phyloP scores from a whole-genome alignment of 2,329 filamentous ascomycete genomes.

The Colletotrichum somersetense region DNA sequence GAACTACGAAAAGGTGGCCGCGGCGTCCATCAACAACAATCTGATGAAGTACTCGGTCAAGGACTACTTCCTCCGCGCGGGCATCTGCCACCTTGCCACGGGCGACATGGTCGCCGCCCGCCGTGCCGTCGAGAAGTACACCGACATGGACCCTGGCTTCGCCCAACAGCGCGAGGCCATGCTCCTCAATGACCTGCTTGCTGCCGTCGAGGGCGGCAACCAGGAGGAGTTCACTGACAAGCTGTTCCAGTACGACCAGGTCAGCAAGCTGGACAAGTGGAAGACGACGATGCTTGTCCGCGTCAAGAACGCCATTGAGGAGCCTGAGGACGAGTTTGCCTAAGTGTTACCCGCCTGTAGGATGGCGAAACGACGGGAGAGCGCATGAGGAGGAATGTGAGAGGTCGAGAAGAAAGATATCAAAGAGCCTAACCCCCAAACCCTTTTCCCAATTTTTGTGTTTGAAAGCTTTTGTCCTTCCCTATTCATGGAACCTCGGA shows the following conservation, averaged over 20 bases:
- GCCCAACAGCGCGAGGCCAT: slow-evolving; percentile 82
- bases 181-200: slow-evolving; percentile 81
- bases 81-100: slow-evolving; percentile 85
- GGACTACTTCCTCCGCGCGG: slow-evolving; percentile 94
- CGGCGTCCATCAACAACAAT: slow-evolving; percentile 85
- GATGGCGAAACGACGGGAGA: not conserved
- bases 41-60: slow-evolving; percentile 95
- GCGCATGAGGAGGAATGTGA: not conserved
- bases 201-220: slow-evolving; percentile 81
- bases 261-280: slow-evolving; percentile 97
- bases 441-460: not conserved
- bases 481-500: not conserved
- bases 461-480: not conserved
- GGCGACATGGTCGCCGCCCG: slow-evolving; percentile 82
- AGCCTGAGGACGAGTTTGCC: slow-evolving; percentile 59
- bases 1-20: slow-evolving; percentile 86
- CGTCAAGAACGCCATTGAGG: slow-evolving; percentile 86
- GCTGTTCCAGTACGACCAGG: slow-evolving; percentile 88
- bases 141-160: slow-evolving; percentile 84
- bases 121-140: slow-evolving; percentile 85
- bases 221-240: slow-evolving; percentile 88
- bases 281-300: slow-evolving; percentile 88
- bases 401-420: not conserved
- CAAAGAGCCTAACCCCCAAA: not conserved
- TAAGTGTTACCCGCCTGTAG: slow-evolving; percentile 42